phyloP scores from a whole-genome alignment of 2,329 filamentous ascomycete genomes.

The Ophiocordyceps robertsii region DNA sequence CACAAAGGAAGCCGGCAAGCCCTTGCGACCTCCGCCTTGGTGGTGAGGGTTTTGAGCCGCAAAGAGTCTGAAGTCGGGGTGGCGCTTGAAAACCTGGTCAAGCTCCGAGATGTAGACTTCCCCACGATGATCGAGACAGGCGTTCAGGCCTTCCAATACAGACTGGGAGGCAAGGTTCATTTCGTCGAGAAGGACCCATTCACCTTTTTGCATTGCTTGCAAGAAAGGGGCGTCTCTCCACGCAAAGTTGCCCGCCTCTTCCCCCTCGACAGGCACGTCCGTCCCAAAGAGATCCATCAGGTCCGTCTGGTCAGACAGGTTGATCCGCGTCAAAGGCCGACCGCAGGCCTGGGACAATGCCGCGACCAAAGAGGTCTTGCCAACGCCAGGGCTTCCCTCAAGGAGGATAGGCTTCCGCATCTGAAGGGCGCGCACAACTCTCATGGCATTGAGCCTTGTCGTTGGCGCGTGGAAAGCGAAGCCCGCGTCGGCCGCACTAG shows the following conservation, averaged over 20 bases:
- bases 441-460: slow-evolving; percentile 78
- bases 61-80: slow-evolving; percentile 85
- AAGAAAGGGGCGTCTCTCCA: slow-evolving; percentile 95
- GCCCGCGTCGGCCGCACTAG: slow-evolving; percentile 18
- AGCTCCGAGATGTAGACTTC: slow-evolving; percentile 93
- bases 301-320: slow-evolving; percentile 95
- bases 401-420: slow-evolving; percentile 83
- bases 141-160: slow-evolving; percentile 89
- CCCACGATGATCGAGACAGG: slow-evolving; percentile 89
- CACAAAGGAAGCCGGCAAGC: slow-evolving; percentile 87
- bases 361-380: slow-evolving; percentile 86
- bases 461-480: slow-evolving; percentile 76
- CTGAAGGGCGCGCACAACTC: slow-evolving; percentile 79
- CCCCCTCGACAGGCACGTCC: slow-evolving; percentile 90
- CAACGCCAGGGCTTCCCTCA: slow-evolving; percentile 94
- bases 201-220: slow-evolving; percentile 88
- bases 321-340: slow-evolving; percentile 79
- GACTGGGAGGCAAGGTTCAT: slow-evolving; percentile 98
- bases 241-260: slow-evolving; percentile 75
- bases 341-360: slow-evolving; percentile 72
- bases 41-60: slow-evolving; percentile 97
- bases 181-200: slow-evolving; percentile 94
- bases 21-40: slow-evolving; percentile 90
- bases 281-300: slow-evolving; percentile 95
- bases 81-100: slow-evolving; percentile 83